Evolutionary conservation across 1,284 basidiomycete species (phyloP), one percentile per base, ranked within the genome.

Genomic region (Marasmius fiardii): DNA sequence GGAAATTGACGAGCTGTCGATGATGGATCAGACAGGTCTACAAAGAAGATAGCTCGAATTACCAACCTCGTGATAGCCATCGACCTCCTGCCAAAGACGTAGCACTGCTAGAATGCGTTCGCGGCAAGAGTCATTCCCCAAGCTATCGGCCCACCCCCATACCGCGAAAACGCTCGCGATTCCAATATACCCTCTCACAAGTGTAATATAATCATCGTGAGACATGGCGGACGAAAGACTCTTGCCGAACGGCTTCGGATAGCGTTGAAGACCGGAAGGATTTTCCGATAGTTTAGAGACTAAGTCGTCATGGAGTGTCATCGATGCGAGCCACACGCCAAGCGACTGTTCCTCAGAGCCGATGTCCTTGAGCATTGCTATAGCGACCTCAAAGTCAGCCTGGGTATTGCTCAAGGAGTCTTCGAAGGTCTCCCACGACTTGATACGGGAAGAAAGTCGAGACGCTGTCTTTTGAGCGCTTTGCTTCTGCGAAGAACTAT

Each of bases 81-180:
- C 76, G 2, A 79, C 69, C 35, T 71, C 74, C 68, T 91, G 89
- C 90, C 90, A 92, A 28, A 90, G 59, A 16, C 81, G 77, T 52
- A 91, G 57, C 11, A 90, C 75, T 8, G 78, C 80, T 7, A 91
- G 67, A 0, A 79, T 75, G 44, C 83, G 77, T 61, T 88, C 85
- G 7, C 85, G 76, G 63, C 86, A 87, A 16, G 68, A 67, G 55
- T 81, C 77, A 58, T 85, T 79, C 1, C 84, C 85, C n/a, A 88
- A 71, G 65, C 86, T 86, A 63, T 91, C 89, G 18, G 88, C 81
- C 85, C 88, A 92, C 6, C 86, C 85, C 64, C 85, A 85, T n/a
- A 88, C 85, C 1, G 83, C 83, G n/a, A 92, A 68, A 10, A 89
- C 82, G 48, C 77, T 76, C 3, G 83, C 77, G 3, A 90, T 76